These are phyloP conservation scores for Botryotinia calthae DNA, from an alignment of 2,329 filamentous ascomycete genomes.

Conservation along the genomic window DNA sequence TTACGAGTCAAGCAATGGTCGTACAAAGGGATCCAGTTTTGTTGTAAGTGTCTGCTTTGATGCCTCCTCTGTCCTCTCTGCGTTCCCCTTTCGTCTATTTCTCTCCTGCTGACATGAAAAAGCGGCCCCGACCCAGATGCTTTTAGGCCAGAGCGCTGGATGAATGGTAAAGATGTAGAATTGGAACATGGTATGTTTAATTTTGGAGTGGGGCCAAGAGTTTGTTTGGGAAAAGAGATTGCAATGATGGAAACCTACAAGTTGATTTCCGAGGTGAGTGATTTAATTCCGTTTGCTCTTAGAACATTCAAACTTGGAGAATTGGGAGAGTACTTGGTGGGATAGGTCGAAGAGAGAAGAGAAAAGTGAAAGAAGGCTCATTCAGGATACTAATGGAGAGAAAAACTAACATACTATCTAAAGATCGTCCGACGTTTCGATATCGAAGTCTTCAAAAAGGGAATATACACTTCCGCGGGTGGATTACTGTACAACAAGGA, in stretches of 20 bases:
- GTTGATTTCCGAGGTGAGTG: slow-evolving; percentile 28
- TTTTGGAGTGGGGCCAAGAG: slow-evolving; percentile 30
- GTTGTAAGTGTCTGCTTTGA: slow-evolving; percentile 37
- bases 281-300: background rate
- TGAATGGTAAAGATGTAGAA: slow-evolving; percentile 32
- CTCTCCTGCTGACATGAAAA: background rate
- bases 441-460: slow-evolving; percentile 26
- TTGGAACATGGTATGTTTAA: slow-evolving; percentile 28
- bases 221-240: slow-evolving; percentile 34
- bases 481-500: slow-evolving; percentile 29
- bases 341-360: background rate
- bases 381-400: background rate
- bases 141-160: slow-evolving; percentile 55
- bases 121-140: slow-evolving; percentile 49
- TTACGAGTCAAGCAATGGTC: slow-evolving; percentile 55
- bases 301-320: background rate
- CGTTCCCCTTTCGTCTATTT: accelerated
- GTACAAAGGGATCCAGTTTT: slow-evolving; percentile 49
- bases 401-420: background rate
- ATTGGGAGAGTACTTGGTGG: background rate
- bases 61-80: background rate
- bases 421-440: slow-evolving; percentile 25
- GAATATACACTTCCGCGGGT: slow-evolving; percentile 27
- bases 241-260: slow-evolving; percentile 33
- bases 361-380: accelerated